Evolutionary conservation across 2,329 filamentous ascomycete species (phyloP).

Genomic region (Cryphonectria naterciae): DNA sequence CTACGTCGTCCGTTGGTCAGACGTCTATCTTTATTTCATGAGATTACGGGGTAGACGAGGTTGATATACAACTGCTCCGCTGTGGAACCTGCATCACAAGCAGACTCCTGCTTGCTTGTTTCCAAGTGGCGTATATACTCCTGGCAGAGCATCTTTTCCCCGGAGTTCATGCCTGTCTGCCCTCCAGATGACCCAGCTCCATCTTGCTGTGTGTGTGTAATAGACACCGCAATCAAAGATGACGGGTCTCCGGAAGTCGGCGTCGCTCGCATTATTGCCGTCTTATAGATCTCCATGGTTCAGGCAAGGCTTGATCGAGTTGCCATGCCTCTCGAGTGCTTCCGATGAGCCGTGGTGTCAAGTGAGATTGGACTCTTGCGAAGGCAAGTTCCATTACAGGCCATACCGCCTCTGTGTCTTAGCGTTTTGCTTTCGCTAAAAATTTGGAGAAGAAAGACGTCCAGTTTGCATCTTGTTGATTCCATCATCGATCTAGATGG

Average conservation of each 20-base stretch:
- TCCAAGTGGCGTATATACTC: conserved; percentile 21
- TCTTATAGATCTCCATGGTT: conserved; percentile 49
- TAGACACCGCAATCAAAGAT: conserved; percentile 44
- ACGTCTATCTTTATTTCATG: no score
- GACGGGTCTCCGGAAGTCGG: conserved; percentile 35
- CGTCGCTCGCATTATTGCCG: conserved; percentile 41
- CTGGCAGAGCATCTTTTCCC: background rate
- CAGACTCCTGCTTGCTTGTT: conserved; percentile 9
- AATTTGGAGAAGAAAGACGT: conserved; percentile 42
- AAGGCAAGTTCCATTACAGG: conserved; percentile 35
- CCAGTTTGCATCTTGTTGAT: conserved; percentile 43
- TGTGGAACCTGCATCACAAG: no score
- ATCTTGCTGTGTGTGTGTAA: conserved; percentile 48
- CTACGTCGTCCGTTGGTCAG: no score
- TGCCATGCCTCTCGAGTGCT: conserved; percentile 31
- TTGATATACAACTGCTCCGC: no score
- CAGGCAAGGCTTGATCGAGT: conserved; percentile 35
- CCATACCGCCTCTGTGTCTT: conserved; percentile 37
- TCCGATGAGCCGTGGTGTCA: conserved; percentile 40
- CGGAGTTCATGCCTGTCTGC: conserved; percentile 26
- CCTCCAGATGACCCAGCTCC: conserved; percentile 39
- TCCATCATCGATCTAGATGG: background rate
- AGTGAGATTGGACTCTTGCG: conserved; percentile 31
- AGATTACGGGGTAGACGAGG: no score
- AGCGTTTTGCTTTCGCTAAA: conserved; percentile 36